Base-by-base conservation (phyloP, 768 basidiomycete genomes). In the Gymnopilus junonius region DNA sequence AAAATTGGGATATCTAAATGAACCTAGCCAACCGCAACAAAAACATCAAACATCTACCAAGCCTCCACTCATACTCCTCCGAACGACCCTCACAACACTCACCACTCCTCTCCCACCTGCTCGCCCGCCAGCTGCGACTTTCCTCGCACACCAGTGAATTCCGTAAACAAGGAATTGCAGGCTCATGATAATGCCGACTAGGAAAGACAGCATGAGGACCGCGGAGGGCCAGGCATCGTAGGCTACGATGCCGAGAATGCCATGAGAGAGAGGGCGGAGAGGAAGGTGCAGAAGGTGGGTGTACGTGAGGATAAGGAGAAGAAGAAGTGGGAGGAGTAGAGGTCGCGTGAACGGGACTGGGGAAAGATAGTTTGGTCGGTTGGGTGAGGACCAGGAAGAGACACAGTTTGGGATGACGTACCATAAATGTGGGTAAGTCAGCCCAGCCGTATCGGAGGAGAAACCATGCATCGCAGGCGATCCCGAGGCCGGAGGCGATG, bases 141-240 rank as follows among this genome's bases (percentile, higher is more conserved):
- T 65, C n/a, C 54, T 67, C 6, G 67, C 73, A 66, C 73, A 70
- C 76, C 77, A 73, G 64, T 77, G 77, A 3, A 78, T 69, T 1
- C 86, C 85, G 70, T 79, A 89, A 20, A 88, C 83, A 21, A 90
- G 75, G 73, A 89, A 91, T 74, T 92, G 90, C 51, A 91, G 75
- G 8, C 80, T 82, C 77, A 91, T 75, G 10, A 90, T 69, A 0
- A 87, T 31, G 0, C 91, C 91, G 1, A 88, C 79, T 1, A 82
- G 27, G 66, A 85, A 86, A 46, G 82, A 90, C 61, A 87, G 79
- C 8, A 85, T 75, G 14, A 89, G 70, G 29, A 89, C 87, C 0
- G 86, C 89, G 15, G 75, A 71, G 0, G 90, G 88, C 86, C 87
- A 91, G 2, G 84, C 85, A 0, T 76, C 75, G 76, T 83, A 91